Evolutionary conservation across 2,329 filamentous ascomycete genomes (phyloP), one percentile per base, ranked within the genome.

Genomic region (Pseudocercospora crystallina): DNA sequence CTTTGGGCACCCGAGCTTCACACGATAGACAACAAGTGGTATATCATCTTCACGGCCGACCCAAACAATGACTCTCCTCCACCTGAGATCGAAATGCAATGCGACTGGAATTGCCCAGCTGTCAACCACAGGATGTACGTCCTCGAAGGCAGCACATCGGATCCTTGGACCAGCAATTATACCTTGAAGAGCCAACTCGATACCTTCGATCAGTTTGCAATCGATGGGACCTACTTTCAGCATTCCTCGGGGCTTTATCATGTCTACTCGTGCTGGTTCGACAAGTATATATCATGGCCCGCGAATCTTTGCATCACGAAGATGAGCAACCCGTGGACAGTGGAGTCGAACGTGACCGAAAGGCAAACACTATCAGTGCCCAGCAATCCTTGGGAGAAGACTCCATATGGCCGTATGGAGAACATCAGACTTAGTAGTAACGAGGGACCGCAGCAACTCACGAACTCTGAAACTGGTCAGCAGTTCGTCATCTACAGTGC

Each of bases 241-340:
- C 72, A 79, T 59, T 57, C 57, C 2, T 64, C 66, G 5, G 66
- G 67, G 1, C 61, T 73, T 1, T 73, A 73, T 54, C 71, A 73
- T 51, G 63, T 73, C 57, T 73, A 73, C 54, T 68, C 63, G 14
- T 73, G 71, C 59, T 73, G 71, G 66, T 69, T 71, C 51, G 66
- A 63, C n/a, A 63, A 70, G 13, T 77, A 76, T 58, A 70, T 71
- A 33, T 72, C 68, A 41, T 80, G 76, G 76, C 77, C 77, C 9
- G 72, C 76, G 3, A 79, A 78, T 51, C 69, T 79, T 5, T 80
- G 76, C 62, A 78, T 80, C 47, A 74, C 76, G n/a, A 73, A 75
- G 49, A 59, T 78, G 63, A 67, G 65, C 5, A 67, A 77, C 45
- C 76, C 77, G 0, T 78, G 70, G 69, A 78, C 75, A 2, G 71